Conservation (phyloP, 768 basidiomycete species). For the Xerocomellus intermedius region DNA sequence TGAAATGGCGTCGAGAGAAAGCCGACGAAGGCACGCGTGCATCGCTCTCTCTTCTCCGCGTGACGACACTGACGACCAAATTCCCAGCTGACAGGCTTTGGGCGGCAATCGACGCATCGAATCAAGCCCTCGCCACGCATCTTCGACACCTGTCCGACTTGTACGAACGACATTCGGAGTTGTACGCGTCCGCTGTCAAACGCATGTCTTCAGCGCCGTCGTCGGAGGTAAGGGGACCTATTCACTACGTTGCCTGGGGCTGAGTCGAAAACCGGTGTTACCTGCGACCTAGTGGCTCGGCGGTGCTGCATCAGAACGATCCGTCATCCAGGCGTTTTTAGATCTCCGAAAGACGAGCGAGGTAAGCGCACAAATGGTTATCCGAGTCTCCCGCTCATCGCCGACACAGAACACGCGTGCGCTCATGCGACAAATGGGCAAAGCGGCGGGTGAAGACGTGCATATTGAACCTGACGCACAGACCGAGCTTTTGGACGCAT, state of each 20-base stretch:
- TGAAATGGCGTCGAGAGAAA: slow-evolving; percentile 81
- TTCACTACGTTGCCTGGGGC: background rate
- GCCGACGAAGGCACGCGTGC: slow-evolving; percentile 47
- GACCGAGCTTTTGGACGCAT: slow-evolving; percentile 76
- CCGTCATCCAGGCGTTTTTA: slow-evolving; percentile 55
- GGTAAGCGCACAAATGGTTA: slow-evolving; percentile 35
- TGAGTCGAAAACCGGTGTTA: background rate
- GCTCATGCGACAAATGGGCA: slow-evolving; percentile 85
- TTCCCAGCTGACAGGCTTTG: slow-evolving; percentile 59
- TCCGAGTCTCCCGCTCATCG: background rate
- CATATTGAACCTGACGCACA: slow-evolving; percentile 92
- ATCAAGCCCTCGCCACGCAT: slow-evolving; percentile 55
- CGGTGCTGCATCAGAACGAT: slow-evolving; percentile 6
- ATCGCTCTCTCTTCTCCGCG: background rate
- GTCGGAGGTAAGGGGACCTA: slow-evolving; percentile 44
- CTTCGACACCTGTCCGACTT: slow-evolving; percentile 52
- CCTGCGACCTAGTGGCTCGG: slow-evolving; percentile 45
- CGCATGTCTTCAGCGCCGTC: slow-evolving; percentile 60
- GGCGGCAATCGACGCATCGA: slow-evolving; percentile 60
- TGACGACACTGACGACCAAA: background rate
- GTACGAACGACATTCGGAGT: slow-evolving; percentile 43
- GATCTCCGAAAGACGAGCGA: slow-evolving; percentile 57
- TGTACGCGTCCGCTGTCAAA: slow-evolving; percentile 58
- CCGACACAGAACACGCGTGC: slow-evolving; percentile 62
- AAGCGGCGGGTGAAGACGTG: slow-evolving; percentile 53